Conservation (phyloP, 805 yeast genomes). For the Hanseniaspora vineae region DNA sequence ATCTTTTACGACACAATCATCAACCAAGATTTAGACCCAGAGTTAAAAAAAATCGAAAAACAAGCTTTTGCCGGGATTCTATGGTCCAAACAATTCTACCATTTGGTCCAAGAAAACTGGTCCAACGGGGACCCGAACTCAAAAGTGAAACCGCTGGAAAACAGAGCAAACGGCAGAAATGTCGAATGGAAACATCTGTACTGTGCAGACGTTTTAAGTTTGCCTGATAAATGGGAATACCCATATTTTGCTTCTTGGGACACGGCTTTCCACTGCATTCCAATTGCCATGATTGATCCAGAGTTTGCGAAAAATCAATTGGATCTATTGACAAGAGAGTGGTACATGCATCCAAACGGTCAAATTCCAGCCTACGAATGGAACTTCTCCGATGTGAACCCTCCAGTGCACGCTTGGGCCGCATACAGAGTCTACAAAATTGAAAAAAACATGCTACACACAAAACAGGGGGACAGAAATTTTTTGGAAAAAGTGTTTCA, state of each 20-base stretch:
- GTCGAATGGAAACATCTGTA: constrained; percentile 81
- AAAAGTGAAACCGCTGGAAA: constrained; percentile 62
- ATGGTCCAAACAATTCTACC: constrained; percentile 89
- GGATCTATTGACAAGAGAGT: constrained; percentile 76
- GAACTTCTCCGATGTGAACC: constrained; percentile 93
- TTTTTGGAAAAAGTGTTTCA: constrained; percentile 90
- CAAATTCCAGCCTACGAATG: constrained; percentile 95
- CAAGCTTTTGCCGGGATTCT: constrained; percentile 90
- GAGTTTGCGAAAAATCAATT: constrained; percentile 82
- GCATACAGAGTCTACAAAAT: constrained; percentile 77
- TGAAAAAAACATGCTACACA: constrained; percentile 74
- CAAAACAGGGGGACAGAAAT: constrained; percentile 47
- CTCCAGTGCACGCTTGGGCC: constrained; percentile 97
- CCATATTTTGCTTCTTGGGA: constrained; percentile 98
- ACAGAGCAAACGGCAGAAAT: constrained; percentile 80
- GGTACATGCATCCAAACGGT: constrained; percentile 99
- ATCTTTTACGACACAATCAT: constrained; percentile 82
- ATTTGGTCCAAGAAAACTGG: constrained; percentile 80
- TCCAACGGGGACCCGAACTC: constrained; percentile 69
- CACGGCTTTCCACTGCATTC: constrained; percentile 88
- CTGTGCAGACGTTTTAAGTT: constrained; percentile 73
- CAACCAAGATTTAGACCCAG: constrained; percentile 73
- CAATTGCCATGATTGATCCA: constrained; percentile 87
- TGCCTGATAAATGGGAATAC: constrained; percentile 94
- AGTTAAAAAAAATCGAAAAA: constrained; percentile 70